Evolutionary conservation across 2,329 filamentous ascomycete species (phyloP).

Genomic region (Domatiomyces globalis): DNA sequence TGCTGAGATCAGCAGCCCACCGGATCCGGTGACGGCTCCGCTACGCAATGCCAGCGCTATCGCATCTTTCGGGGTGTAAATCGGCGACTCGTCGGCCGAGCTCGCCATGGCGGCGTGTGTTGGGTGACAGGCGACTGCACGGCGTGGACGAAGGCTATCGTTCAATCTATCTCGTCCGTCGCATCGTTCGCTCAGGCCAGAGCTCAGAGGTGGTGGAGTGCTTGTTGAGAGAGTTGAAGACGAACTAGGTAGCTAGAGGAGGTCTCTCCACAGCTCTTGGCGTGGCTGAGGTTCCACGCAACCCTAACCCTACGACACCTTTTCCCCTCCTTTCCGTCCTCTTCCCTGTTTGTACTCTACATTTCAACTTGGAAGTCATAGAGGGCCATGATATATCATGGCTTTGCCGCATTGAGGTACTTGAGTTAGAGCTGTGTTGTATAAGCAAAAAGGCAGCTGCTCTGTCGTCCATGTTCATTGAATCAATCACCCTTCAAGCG

Average conservation of each 20-base stretch:
- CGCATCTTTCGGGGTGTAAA: conserved; percentile 62
- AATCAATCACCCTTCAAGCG: too few species aligned
- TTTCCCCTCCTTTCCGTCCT: too few species aligned
- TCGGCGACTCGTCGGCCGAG: conserved; percentile 26
- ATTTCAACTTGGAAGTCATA: too few species aligned
- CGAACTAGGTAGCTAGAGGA: too few species aligned
- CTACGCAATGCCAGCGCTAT: conserved; percentile 52
- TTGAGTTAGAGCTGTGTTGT: too few species aligned
- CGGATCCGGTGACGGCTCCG: conserved; percentile 48
- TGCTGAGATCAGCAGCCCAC: conserved; percentile 58
- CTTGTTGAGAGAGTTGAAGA: neutral
- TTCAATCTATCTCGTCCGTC: neutral
- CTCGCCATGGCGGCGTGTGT: conserved; percentile 35
- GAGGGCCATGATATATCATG: too few species aligned
- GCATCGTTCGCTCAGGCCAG: neutral
- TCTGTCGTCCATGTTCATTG: too few species aligned
- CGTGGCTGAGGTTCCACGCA: neutral
- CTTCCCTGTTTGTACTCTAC: neutral
- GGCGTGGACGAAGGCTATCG: neutral
- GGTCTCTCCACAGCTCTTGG: neutral
- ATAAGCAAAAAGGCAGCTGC: too few species aligned
- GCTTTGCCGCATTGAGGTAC: too few species aligned
- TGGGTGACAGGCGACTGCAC: neutral
- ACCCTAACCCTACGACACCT: neutral
- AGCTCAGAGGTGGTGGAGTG: neutral